phyloP scores from a whole-genome alignment of 768 basidiomycete species.

The Phylloporus scabripes region DNA sequence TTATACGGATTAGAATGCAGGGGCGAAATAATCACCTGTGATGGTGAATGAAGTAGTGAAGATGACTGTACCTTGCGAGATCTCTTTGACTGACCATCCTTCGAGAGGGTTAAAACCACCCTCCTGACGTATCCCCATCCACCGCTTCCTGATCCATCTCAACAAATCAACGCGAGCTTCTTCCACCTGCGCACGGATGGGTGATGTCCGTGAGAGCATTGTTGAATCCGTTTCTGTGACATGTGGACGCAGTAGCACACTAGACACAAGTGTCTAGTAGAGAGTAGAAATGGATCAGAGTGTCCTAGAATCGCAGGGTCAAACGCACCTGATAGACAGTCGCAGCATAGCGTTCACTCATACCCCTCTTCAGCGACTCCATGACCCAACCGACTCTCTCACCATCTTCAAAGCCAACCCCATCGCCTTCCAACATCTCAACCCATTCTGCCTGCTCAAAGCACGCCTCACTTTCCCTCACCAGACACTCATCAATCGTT shows the following conservation, averaged over 20 bases:
- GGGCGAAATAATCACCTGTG: background rate
- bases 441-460: constrained; percentile 69
- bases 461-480: constrained; percentile 53
- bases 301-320: background rate
- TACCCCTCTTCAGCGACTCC: constrained; percentile 54
- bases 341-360: constrained; percentile 60
- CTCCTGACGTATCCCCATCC: constrained; percentile 67
- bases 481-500: constrained; percentile 56
- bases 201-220: constrained; percentile 64
- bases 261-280: constrained; percentile 61
- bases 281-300: background rate
- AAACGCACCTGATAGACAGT: constrained; percentile 67
- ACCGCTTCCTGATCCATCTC: constrained; percentile 73
- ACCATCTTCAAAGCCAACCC: constrained; percentile 66
- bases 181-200: constrained; percentile 68
- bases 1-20: background rate
- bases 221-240: constrained; percentile 52
- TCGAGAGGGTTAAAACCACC: constrained; percentile 84
- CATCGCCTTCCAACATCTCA: constrained; percentile 68
- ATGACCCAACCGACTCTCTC: constrained; percentile 78
- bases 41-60: background rate
- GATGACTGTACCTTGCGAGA: constrained; percentile 35
- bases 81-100: constrained; percentile 84
- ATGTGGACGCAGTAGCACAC: constrained; percentile 65
- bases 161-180: constrained; percentile 43